Evolutionary conservation across 306 rosid species (phyloP), one percentile per base, ranked within the genome.

Genomic region (Quercus wislizeni): DNA sequence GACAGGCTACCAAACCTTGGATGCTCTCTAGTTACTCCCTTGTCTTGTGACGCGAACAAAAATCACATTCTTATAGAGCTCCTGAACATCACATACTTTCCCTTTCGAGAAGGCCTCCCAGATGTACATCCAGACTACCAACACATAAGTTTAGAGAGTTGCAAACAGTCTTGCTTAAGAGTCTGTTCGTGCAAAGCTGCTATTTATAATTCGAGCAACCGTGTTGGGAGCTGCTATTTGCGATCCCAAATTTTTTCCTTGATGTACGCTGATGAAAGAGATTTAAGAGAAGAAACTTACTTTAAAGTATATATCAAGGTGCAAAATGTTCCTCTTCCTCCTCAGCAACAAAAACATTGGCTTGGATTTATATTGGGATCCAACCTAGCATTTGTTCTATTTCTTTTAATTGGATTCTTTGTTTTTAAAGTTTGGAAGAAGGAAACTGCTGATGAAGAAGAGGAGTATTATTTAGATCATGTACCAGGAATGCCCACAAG

Each of bases 111-210:
- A 49, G 17, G 54, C 54, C 4, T 2, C 17, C 54, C 14, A 49
- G 17, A 13, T 49, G 4, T 49, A 49, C 4, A 12, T 49, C 54
- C 54, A 49, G 54, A 49, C 17, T 0, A 12, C 17, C 54, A 13
- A 49, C 17, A 49, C 5, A 1, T 11, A 1, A 75, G 59, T 3
- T 20, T 43, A 61, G 5, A 46, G 12, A 52, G 27, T 1, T 75
- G 79, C 58, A 25, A 13, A 75, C n/a, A 23, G 49, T 71, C 79
- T 62, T 75, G 79, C 28, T 20, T 75, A 10, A 7, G 43, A 27
- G 62, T 21, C 62, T 75, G 79, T 46, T 75, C 72, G 0, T 75
- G 79, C 79, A 46, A 19, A 15, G 79, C 21, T 6, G 57, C 51
- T 62, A 10, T 75, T 8, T 75, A 59, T 57, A 15, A 1, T 15